Conservation (phyloP, 2,329 filamentous ascomycete genomes). For the Fusarium nanum region DNA sequence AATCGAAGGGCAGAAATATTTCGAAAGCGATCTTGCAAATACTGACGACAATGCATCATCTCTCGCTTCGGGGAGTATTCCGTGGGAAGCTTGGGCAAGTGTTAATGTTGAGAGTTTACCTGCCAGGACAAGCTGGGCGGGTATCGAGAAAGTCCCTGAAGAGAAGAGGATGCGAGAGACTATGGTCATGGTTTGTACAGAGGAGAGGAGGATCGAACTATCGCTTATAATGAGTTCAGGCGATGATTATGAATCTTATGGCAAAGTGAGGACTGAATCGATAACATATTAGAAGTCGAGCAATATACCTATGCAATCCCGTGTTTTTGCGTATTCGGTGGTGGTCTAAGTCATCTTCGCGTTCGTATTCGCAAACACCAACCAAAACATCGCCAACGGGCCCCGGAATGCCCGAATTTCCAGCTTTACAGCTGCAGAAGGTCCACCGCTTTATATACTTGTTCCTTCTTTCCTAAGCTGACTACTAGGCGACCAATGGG, state of each 20-base stretch:
- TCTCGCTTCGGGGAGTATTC: conserved; percentile 10
- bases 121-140: conserved; percentile 37
- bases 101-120: conserved; percentile 17
- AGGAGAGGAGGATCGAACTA: conserved; percentile 36
- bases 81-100: conserved; percentile 43
- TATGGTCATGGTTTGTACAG: conserved; percentile 39
- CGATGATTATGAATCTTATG: conserved; percentile 26
- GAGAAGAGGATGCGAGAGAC: conserved; percentile 38
- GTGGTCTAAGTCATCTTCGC: conserved; percentile 4
- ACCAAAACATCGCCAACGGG: conserved; percentile 1
- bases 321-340: conserved; percentile 18
- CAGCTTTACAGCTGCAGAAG: not conserved
- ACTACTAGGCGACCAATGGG: conserved; percentile 11
- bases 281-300: conserved; percentile 23
- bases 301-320: not conserved
- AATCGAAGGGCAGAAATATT: conserved; percentile 39
- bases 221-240: conserved; percentile 41
- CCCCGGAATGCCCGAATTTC: conserved; percentile 13
- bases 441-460: conserved; percentile 4
- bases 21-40: conserved; percentile 20
- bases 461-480: not conserved
- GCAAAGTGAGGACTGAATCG: conserved; percentile 23
- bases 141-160: conserved; percentile 38
- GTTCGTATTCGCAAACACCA: conserved; percentile 29
- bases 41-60: not conserved